These are phyloP conservation scores for Pleurotus eryngii DNA, from an alignment of 768 basidiomycete genomes.

Conservation along the genomic window DNA sequence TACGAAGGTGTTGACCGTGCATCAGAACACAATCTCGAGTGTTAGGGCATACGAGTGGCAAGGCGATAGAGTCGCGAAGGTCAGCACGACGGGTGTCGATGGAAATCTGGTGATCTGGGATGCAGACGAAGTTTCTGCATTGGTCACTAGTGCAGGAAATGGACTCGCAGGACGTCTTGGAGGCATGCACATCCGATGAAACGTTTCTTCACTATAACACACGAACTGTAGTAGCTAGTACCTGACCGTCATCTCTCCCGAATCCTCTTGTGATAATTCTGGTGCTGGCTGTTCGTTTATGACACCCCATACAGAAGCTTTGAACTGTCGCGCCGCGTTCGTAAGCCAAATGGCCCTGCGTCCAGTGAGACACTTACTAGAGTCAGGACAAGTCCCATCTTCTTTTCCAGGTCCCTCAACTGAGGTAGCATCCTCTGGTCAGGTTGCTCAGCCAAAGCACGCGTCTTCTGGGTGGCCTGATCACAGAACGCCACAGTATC, in stretches of 20 bases:
- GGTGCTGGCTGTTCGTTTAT: conserved; percentile 71
- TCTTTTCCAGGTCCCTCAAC: conserved; percentile 81
- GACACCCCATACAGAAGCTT: conserved; percentile 94
- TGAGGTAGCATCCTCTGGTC: conserved; percentile 75
- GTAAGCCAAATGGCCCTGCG: background rate
- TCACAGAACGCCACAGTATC: background rate
- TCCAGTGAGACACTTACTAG: conserved; percentile 49
- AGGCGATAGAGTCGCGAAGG: conserved; percentile 59
- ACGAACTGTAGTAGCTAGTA: conserved; percentile 11
- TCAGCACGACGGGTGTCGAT: conserved; percentile 93
- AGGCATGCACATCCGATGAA: conserved; percentile 40
- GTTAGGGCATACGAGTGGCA: conserved; percentile 69
- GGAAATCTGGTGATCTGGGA: conserved; percentile 89
- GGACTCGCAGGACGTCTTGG: conserved; percentile 47
- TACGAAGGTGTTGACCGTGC: conserved; percentile 84
- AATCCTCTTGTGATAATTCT: conserved; percentile 18
- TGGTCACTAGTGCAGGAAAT: conserved; percentile 33
- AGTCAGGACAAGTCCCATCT: conserved; percentile 93
- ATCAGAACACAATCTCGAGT: conserved; percentile 98
- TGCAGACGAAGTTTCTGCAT: conserved; percentile 47
- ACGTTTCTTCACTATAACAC: background rate
- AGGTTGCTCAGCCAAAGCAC: conserved; percentile 66
- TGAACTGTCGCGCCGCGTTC: conserved; percentile 58
- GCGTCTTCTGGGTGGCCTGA: conserved; percentile 68
- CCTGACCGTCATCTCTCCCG: conserved; percentile 24